These are phyloP conservation scores for Geosiphon pyriformis DNA, from an alignment of 192 early-diverging fungal genomes.

Conservation along the genomic window DNA sequence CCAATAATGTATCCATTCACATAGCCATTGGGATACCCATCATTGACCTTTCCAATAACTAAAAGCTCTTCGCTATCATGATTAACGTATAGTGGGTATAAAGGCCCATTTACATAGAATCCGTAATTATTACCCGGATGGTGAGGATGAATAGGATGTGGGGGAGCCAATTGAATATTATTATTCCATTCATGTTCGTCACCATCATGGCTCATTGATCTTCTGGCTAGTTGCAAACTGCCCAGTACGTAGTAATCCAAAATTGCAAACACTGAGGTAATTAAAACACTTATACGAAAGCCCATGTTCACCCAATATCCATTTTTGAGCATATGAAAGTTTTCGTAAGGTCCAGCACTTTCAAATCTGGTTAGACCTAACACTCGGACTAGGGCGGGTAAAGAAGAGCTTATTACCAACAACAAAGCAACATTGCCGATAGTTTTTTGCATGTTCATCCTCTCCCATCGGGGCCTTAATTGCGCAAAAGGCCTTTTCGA, in stretches of 20 bases:
- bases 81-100: not conserved
- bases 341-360: constrained; percentile 17
- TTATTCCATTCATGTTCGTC: not conserved
- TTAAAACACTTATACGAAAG: constrained; percentile 11
- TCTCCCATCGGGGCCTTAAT: constrained; percentile 2
- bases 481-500: constrained; percentile 14
- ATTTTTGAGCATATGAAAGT: constrained; percentile 17
- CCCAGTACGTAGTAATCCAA: constrained; percentile 22
- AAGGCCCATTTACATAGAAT: no score
- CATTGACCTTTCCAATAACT: not conserved
- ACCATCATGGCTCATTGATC: not conserved
- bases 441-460: constrained; percentile 13
- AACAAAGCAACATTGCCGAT: constrained; percentile 21
- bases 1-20: not conserved
- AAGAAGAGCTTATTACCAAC: constrained; percentile 22
- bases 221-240: no score
- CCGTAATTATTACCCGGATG: not conserved
- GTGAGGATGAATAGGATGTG: not conserved
- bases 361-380: constrained; percentile 16
- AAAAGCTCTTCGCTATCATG: not conserved
- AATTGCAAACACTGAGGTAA: constrained; percentile 5
- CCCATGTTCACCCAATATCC: not conserved
- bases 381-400: constrained; percentile 8
- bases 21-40: not conserved
- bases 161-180: not conserved